phyloP scores from a whole-genome alignment of 108 stramenopile genomes.

The Cyclotella choctawhatcheeana region DNA sequence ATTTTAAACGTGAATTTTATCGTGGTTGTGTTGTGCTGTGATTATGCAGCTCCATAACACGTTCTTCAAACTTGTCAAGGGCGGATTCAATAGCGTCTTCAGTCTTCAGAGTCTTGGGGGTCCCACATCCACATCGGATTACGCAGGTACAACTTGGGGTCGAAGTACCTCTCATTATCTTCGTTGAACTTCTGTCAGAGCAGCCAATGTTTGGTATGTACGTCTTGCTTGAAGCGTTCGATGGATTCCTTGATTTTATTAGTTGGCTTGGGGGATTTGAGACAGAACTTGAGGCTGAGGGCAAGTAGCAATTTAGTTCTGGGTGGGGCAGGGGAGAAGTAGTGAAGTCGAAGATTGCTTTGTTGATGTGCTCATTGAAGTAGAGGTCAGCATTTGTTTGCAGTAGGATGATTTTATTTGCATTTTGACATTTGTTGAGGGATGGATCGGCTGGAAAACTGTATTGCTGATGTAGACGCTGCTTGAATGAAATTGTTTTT shows the following conservation, averaged over 20 bases:
- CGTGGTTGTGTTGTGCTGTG: too few species aligned
- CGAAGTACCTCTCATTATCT: too few species aligned
- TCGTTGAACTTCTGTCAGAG: too few species aligned
- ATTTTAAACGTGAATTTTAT: too few species aligned
- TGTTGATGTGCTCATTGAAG: conserved; percentile 8
- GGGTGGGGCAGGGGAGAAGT: not conserved
- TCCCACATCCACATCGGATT: not conserved
- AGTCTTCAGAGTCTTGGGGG: not conserved
- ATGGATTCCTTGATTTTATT: not conserved
- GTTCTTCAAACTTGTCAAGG: not conserved
- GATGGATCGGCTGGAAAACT: too few species aligned
- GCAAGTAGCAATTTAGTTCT: not conserved
- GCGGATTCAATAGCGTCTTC: not conserved
- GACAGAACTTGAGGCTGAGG: not conserved
- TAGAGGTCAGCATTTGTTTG: not conserved
- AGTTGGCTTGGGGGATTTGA: not conserved
- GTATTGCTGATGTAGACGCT: too few species aligned
- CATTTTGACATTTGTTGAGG: too few species aligned
- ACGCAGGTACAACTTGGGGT: not conserved
- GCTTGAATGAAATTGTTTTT: too few species aligned
- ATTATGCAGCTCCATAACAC: not conserved
- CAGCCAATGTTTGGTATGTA: not conserved
- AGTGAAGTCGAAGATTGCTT: not conserved
- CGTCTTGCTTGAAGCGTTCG: not conserved
- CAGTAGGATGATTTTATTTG: too few species aligned